Evolutionary conservation across 257 asterid genomes (phyloP).

Genomic region (Thymus quinquecostatus): DNA sequence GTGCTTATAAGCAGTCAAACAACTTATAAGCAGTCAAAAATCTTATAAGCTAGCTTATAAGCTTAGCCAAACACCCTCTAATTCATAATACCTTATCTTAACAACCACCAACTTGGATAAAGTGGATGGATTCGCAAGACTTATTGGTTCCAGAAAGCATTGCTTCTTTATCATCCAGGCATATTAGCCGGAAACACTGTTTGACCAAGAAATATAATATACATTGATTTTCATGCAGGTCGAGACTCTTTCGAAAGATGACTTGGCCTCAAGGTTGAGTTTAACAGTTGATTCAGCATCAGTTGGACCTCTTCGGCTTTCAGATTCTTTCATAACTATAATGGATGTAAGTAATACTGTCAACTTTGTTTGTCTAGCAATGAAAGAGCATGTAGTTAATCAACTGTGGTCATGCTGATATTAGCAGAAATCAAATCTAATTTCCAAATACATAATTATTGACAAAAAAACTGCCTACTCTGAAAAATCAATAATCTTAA

Average conservation of each 20-base stretch:
- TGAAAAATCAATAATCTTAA: background rate
- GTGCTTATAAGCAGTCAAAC: too few relatives aligned
- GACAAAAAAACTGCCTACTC: background rate
- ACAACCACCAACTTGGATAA: background rate
- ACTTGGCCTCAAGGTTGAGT: slow-evolving; percentile 91
- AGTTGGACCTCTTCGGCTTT: slow-evolving; percentile 79
- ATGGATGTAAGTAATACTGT: slow-evolving; percentile 77
- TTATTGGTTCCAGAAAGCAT: background rate
- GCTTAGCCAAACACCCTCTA: too few relatives aligned
- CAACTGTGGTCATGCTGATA: background rate
- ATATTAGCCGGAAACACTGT: slow-evolving; percentile 20
- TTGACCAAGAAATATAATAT: slow-evolving; percentile 28
- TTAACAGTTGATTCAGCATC: slow-evolving; percentile 79
- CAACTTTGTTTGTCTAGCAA: background rate
- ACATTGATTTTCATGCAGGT: slow-evolving; percentile 56
- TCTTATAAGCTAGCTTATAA: too few relatives aligned
- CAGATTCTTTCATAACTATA: slow-evolving; percentile 81
- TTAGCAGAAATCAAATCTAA: slow-evolving; percentile 4
- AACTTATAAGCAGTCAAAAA: too few relatives aligned
- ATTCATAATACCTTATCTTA: background rate
- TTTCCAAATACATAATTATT: background rate
- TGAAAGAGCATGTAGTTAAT: background rate
- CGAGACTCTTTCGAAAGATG: slow-evolving; percentile 84
- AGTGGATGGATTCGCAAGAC: background rate
- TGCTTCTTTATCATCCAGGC: slow-evolving; percentile 5